These are phyloP conservation scores for Fusarium palustre DNA, from an alignment of 2,329 filamentous ascomycete species.

Conservation along the genomic window DNA sequence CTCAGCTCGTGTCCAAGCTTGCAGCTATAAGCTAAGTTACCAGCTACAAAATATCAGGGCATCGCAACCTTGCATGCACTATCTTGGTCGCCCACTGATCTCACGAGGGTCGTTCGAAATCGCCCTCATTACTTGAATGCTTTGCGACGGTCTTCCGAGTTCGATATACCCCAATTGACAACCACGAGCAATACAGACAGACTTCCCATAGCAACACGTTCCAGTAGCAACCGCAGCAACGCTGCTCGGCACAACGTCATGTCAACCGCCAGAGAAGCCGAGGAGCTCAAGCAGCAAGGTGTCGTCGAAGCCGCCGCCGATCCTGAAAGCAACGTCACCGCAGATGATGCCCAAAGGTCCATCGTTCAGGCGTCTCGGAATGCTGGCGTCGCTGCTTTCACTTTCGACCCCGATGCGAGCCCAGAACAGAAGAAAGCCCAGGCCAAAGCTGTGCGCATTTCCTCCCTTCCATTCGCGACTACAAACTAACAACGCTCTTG, in stretches of 20 bases:
- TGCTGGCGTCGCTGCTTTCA: constrained; percentile 82
- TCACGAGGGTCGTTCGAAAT: constrained; percentile 22
- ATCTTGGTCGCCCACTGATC: constrained; percentile 15
- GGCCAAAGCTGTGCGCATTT: constrained; percentile 73
- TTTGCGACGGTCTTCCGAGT: constrained; percentile 26
- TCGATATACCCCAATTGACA: constrained; percentile 43
- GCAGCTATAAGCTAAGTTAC: constrained; percentile 2
- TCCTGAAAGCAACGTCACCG: constrained; percentile 73
- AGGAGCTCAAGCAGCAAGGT: constrained; percentile 84
- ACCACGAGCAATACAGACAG: constrained; percentile 11
- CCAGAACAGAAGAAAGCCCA: constrained; percentile 87
- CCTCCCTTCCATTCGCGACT: constrained; percentile 1
- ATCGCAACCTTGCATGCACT: constrained; percentile 24
- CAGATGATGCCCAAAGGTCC: constrained; percentile 77
- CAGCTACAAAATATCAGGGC: constrained; percentile 16
- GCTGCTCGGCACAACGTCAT: constrained; percentile 45
- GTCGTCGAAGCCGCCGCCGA: constrained; percentile 81
- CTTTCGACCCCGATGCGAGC: constrained; percentile 87
- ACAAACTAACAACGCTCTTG: constrained; percentile 21
- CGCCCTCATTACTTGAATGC: constrained; percentile 35
- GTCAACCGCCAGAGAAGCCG: constrained; percentile 51
- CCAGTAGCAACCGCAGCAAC: constrained; percentile 27
- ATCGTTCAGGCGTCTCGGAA: constrained; percentile 82
- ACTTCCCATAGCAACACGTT: constrained; percentile 21
- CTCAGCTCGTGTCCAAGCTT: constrained; percentile 23